A percentile compares a stretch with the other conserved stretches of the same genome.
These are phyloP conservation scores for Calonectria fujianensis DNA, from an alignment of 2,329 filamentous ascomycete species.

Conservation along the genomic window DNA sequence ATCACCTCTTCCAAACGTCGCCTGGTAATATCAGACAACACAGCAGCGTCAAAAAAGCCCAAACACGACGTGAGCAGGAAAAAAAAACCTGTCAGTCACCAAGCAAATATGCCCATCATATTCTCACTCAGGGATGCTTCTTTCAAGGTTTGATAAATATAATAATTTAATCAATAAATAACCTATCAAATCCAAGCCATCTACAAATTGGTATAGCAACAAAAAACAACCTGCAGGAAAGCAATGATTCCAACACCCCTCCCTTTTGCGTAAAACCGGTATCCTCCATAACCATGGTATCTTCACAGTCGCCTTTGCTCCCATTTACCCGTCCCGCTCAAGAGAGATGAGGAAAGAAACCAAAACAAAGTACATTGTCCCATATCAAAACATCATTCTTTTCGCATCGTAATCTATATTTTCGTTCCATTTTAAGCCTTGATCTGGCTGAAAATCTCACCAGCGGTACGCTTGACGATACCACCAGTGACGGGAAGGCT, in stretches of 20 bases:
- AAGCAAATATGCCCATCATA: background rate
- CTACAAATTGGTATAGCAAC: conserved; percentile 53
- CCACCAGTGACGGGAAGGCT: conserved; percentile 92
- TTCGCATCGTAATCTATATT: conserved; percentile 25
- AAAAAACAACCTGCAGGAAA: conserved; percentile 31
- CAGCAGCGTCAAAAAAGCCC: background rate
- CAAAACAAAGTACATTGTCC: conserved; percentile 29
- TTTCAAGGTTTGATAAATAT: background rate
- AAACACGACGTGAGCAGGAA: background rate
- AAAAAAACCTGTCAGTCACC: background rate
- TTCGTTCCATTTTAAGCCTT: conserved; percentile 44
- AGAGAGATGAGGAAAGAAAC: conserved; percentile 28
- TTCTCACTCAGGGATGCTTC: background rate
- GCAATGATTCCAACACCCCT: conserved; percentile 34
- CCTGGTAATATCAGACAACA: background rate
- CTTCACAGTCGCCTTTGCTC: conserved; percentile 45
- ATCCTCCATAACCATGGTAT: conserved; percentile 44
- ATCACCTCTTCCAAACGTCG: background rate
- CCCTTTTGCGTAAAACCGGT: conserved; percentile 40
- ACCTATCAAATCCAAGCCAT: conserved; percentile 38
- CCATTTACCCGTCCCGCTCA: conserved; percentile 39
- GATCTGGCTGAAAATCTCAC: conserved; percentile 75
- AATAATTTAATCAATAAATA: conserved; percentile 17
- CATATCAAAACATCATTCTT: conserved; percentile 24
- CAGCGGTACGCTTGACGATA: conserved; percentile 89